Percentiles rank a stretch among this genome's conserved stretches.
Evolutionary conservation across 768 basidiomycete genomes (phyloP).

Genomic region (Russula sp.): DNA sequence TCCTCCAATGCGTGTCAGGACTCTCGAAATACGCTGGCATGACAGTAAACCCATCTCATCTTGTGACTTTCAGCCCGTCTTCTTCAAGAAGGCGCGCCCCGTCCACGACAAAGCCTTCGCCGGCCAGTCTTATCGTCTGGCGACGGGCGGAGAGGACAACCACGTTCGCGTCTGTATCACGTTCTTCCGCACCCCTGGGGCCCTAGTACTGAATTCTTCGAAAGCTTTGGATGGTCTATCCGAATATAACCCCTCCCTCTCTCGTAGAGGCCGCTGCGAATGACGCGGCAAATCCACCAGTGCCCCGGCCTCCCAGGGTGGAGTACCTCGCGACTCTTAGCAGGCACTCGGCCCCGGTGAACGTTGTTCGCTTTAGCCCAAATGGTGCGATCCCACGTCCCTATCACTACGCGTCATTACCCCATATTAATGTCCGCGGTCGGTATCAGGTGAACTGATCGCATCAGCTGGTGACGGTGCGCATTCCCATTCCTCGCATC

Average conservation of each 20-base stretch:
- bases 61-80: constrained; percentile 88
- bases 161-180: constrained; percentile 80
- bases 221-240: constrained; percentile 93
- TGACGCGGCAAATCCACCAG: constrained; percentile 34
- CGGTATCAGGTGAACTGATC: constrained; percentile 69
- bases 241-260: constrained; percentile 73
- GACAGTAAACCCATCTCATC: constrained; percentile 94
- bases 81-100: constrained; percentile 80
- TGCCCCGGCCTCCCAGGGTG: constrained; percentile 72
- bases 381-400: constrained; percentile 56
- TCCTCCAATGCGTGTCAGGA: constrained; percentile 72
- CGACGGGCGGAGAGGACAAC: constrained; percentile 95
- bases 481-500: constrained; percentile 33
- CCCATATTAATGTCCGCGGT: constrained; percentile 8
- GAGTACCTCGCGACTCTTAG: constrained; percentile 94
- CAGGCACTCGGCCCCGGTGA: constrained; percentile 92
- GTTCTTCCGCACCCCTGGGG: not conserved
- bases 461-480: constrained; percentile 97
- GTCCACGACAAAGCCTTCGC: constrained; percentile 53
- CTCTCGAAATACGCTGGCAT: constrained; percentile 95
- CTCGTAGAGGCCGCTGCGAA: constrained; percentile 45
- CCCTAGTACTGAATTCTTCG: not conserved
- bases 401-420: constrained; percentile 10
- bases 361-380: constrained; percentile 94
- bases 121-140: constrained; percentile 80